phyloP scores from a whole-genome alignment of 306 rosid species.

The Rubus parviflorus region DNA sequence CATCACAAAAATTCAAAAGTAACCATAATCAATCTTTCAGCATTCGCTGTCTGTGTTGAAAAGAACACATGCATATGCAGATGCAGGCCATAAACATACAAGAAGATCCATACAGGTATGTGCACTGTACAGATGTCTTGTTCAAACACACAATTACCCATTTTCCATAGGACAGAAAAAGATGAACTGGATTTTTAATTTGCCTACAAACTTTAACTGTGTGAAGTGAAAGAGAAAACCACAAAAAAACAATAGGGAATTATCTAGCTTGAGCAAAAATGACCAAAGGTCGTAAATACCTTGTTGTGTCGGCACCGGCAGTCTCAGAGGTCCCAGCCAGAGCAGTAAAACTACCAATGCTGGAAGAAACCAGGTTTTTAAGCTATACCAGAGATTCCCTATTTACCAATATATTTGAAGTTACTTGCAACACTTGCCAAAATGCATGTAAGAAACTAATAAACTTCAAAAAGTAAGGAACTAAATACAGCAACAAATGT shows the following conservation, averaged over 20 bases:
- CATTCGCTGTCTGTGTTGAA: neutral
- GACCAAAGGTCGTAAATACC: neutral
- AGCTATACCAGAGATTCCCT: neutral
- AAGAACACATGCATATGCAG: slow-evolving; percentile 12
- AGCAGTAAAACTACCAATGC: neutral
- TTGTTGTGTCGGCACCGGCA: neutral
- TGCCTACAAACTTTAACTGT: neutral
- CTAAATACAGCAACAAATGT: no score
- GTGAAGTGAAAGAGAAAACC: neutral
- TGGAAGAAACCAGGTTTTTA: neutral
- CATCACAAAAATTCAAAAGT: neutral
- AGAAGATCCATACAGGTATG: neutral
- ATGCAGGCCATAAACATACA: slow-evolving; percentile 5
- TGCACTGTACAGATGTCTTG: neutral
- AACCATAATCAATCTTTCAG: slow-evolving; percentile 1
- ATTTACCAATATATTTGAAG: no score
- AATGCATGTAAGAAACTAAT: no score
- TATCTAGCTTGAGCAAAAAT: neutral
- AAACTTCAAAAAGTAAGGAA: no score
- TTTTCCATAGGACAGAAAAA: neutral
- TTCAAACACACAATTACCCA: neutral
- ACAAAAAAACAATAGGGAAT: no score
- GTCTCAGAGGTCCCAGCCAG: neutral
- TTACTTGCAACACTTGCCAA: no score
- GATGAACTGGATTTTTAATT: no score